Percentiles rank a stretch among this genome's conserved stretches.
phyloP scores from a whole-genome alignment of 2,329 filamentous ascomycete genomes.

The Sphaerostilbella broomeana region DNA sequence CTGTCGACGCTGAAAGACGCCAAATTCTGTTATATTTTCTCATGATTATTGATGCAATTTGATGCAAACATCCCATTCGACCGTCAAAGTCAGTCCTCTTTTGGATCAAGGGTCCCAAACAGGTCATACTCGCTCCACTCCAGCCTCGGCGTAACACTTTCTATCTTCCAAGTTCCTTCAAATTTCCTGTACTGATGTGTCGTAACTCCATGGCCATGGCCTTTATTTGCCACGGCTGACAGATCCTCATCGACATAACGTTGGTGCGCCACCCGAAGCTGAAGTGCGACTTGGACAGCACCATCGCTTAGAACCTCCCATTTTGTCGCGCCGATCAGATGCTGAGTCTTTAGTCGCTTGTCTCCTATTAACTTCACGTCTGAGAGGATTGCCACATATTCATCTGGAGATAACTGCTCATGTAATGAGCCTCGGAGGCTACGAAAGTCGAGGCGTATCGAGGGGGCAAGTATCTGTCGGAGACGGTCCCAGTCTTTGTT shows the following conservation, averaged over 20 bases:
- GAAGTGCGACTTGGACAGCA: constrained; percentile 54
- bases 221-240: constrained; percentile 47
- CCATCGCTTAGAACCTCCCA: constrained; percentile 52
- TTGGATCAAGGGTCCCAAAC: constrained; percentile 14
- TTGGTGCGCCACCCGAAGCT: constrained; percentile 57
- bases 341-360: constrained; percentile 56
- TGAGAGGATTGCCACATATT: constrained; percentile 10
- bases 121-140: constrained; percentile 49
- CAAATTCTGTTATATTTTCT: too few species aligned
- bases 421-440: constrained; percentile 12
- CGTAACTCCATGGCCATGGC: constrained; percentile 53
- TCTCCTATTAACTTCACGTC: constrained; percentile 45
- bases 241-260: constrained; percentile 47
- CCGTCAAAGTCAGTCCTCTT: not conserved
- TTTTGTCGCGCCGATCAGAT: constrained; percentile 54
- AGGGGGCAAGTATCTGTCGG: constrained; percentile 53
- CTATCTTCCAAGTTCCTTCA: constrained; percentile 56
- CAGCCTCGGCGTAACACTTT: constrained; percentile 48
- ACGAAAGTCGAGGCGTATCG: constrained; percentile 11
- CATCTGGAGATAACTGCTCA: constrained; percentile 12
- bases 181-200: constrained; percentile 52
- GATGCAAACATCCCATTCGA: not conserved
- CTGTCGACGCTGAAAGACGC: too few species aligned
- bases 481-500: constrained; percentile 59
- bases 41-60: too few species aligned